phyloP scores from a whole-genome alignment of 257 asterid genomes.

The Pogostemon cablin region DNA sequence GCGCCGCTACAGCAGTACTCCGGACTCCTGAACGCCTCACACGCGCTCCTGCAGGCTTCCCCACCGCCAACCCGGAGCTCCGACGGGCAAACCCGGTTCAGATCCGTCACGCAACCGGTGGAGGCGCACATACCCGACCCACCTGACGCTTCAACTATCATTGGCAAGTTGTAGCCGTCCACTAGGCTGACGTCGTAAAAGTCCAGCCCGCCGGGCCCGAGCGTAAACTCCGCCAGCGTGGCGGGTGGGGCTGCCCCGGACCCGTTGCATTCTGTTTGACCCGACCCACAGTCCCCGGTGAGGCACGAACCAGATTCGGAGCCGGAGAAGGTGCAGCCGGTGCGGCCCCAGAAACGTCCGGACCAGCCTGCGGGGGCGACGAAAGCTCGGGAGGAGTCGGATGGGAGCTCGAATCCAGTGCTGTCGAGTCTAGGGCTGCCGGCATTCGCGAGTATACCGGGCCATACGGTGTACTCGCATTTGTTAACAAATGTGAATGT shows the following conservation, averaged over 20 bases:
- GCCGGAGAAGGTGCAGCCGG: constrained; percentile 68
- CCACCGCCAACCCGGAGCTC: constrained; percentile 73
- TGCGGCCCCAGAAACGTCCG: constrained; percentile 94
- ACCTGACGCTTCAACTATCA: constrained; percentile 79
- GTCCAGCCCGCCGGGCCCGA: constrained; percentile 73
- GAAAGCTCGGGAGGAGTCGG: constrained; percentile 62
- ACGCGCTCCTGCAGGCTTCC: constrained; percentile 85
- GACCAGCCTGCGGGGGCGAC: constrained; percentile 91
- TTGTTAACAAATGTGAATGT: constrained; percentile 89
- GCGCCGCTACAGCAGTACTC: constrained; percentile 95
- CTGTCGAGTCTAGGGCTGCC: constrained; percentile 72
- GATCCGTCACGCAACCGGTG: constrained; percentile 96
- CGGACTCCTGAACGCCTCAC: constrained; percentile 82
- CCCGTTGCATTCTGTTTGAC: constrained; percentile 75
- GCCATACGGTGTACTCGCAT: constrained; percentile 88
- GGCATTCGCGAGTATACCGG: constrained; percentile 86
- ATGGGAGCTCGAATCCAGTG: constrained; percentile 89
- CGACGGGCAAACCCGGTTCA: constrained; percentile 83
- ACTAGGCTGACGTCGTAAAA: constrained; percentile 93
- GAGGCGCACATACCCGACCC: constrained; percentile 91
- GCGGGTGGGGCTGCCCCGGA: constrained; percentile 96
- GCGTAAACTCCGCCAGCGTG: constrained; percentile 86
- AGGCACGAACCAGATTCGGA: constrained; percentile 63
- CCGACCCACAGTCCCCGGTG: constrained; percentile 93
- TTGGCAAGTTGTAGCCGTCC: constrained; percentile 86